A percentile compares a stretch with the other conserved stretches of the same genome.
phyloP scores from a whole-genome alignment of 2,329 filamentous ascomycete species.

The Colletotrichum liriopes region DNA sequence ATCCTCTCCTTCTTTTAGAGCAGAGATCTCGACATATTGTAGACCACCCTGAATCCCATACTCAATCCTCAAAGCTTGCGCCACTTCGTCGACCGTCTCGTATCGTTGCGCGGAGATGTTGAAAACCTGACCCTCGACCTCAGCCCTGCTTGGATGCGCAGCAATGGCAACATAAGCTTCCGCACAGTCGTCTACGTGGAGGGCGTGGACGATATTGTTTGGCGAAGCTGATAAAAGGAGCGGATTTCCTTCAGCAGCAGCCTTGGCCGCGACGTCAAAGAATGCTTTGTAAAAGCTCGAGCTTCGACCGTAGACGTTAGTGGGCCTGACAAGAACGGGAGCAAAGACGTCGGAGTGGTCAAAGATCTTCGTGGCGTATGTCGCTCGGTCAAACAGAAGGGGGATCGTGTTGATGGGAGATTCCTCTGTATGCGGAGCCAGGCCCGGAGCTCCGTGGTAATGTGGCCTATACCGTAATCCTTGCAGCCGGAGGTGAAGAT shows the following conservation, averaged over 20 bases:
- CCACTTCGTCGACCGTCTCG: slow-evolving; percentile 60
- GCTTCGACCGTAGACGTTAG: slow-evolving; percentile 62
- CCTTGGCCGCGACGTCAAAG: slow-evolving; percentile 54
- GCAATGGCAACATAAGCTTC: slow-evolving; percentile 64
- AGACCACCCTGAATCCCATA: slow-evolving; percentile 56
- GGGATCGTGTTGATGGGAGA: slow-evolving; percentile 54
- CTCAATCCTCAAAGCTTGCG: slow-evolving; percentile 55
- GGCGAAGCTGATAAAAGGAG: slow-evolving; percentile 54
- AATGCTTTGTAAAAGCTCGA: slow-evolving; percentile 61
- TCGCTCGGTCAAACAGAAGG: slow-evolving; percentile 50
- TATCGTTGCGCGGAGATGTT: slow-evolving; percentile 63
- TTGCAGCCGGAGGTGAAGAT: slow-evolving; percentile 66
- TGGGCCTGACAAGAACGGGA: slow-evolving; percentile 61
- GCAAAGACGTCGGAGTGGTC: slow-evolving; percentile 58
- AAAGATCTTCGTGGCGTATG: slow-evolving; percentile 54
- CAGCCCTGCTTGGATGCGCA: slow-evolving; percentile 49
- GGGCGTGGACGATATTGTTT: slow-evolving; percentile 60
- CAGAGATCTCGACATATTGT: slow-evolving; percentile 46
- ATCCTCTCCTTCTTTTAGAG: slow-evolving; percentile 32
- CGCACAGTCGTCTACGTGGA: slow-evolving; percentile 66
- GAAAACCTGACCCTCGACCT: slow-evolving; percentile 57
- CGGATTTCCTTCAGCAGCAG: slow-evolving; percentile 17
- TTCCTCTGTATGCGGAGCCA: slow-evolving; percentile 60
- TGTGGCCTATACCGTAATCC: slow-evolving; percentile 60
- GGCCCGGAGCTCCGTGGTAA: slow-evolving; percentile 52